These are phyloP conservation scores for Craspedostauros australis DNA, from an alignment of 108 stramenopile species.

Conservation along the genomic window DNA sequence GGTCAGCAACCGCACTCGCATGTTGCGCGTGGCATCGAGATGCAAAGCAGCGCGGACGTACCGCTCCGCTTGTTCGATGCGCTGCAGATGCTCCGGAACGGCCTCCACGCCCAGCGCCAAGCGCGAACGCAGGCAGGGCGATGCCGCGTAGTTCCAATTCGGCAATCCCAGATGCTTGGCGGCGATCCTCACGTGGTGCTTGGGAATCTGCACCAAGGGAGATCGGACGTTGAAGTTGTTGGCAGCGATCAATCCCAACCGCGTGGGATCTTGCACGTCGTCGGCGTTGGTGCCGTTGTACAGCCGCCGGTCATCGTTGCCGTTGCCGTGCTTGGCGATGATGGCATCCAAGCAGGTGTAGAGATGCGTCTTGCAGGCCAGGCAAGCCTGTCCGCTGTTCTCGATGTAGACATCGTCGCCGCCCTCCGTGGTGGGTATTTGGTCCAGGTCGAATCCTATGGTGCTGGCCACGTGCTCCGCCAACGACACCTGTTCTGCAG, in stretches of 20 bases:
- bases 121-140: conserved; percentile 87
- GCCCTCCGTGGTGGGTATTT: conserved; percentile 75
- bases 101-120: conserved; percentile 87
- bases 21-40: conserved; percentile 39
- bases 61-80: conserved; percentile 65
- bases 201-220: conserved; percentile 67
- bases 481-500: conserved; percentile 57
- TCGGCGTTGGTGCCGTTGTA: conserved; percentile 96
- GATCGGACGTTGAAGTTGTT: conserved; percentile 66
- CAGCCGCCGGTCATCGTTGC: conserved; percentile 22
- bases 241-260: conserved; percentile 75
- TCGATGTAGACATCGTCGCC: conserved; percentile 65
- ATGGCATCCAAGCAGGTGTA: conserved; percentile 50
- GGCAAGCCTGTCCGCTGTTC: conserved; percentile 87
- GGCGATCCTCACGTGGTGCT: conserved; percentile 63
- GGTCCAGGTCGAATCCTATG: conserved; percentile 62
- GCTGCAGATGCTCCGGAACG: conserved; percentile 55
- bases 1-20: conserved; percentile 61
- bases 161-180: conserved; percentile 70
- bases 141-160: conserved; percentile 90
- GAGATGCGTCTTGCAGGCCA: conserved; percentile 93
- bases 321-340: conserved; percentile 15
- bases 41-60: conserved; percentile 40
- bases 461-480: conserved; percentile 61
- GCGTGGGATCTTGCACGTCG: conserved; percentile 80